Percentiles rank a stretch among this genome's conserved stretches.
Evolutionary conservation across 2,329 filamentous ascomycete species (phyloP).

Genomic region (Ustilaginoidea virens): DNA sequence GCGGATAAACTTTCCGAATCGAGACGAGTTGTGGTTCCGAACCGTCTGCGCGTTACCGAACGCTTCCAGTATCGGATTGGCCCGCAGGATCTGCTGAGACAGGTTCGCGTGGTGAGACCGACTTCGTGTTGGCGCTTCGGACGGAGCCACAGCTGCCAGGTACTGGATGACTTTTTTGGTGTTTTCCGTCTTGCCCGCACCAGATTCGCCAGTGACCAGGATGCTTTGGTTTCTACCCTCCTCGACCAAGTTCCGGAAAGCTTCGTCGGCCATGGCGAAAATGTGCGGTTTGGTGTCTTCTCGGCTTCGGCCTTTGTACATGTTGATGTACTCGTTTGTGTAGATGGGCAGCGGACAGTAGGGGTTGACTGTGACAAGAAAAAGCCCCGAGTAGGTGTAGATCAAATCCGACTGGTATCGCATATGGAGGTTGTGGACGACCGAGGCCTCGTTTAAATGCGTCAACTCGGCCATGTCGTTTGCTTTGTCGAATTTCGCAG

Average conservation of each 20-base stretch:
- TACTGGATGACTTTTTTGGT: constrained; percentile 99
- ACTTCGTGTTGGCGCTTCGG: constrained; percentile 54
- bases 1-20: constrained; percentile 96
- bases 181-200: constrained; percentile 96
- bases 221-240: constrained; percentile 96
- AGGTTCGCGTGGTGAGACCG: constrained; percentile 60
- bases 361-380: constrained; percentile 92
- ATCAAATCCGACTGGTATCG: constrained; percentile 93
- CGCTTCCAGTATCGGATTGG: constrained; percentile 93
- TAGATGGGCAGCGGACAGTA: constrained; percentile 94
- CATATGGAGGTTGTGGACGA: constrained; percentile 92
- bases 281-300: constrained; percentile 97
- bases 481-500: constrained; percentile 97
- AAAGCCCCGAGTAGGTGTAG: constrained; percentile 94
- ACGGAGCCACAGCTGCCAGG: constrained; percentile 79
- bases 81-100: constrained; percentile 88
- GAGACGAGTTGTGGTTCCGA: constrained; percentile 93
- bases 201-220: constrained; percentile 92
- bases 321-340: constrained; percentile 90
- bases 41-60: constrained; percentile 98
- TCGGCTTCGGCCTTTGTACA: constrained; percentile 83
- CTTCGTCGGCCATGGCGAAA: constrained; percentile 92
- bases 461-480: constrained; percentile 99
- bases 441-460: constrained; percentile 92
- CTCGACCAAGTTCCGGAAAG: constrained; percentile 88